Conservation (phyloP, 2,329 filamentous ascomycete species). For the Colletotrichum gloeosporioides region DNA sequence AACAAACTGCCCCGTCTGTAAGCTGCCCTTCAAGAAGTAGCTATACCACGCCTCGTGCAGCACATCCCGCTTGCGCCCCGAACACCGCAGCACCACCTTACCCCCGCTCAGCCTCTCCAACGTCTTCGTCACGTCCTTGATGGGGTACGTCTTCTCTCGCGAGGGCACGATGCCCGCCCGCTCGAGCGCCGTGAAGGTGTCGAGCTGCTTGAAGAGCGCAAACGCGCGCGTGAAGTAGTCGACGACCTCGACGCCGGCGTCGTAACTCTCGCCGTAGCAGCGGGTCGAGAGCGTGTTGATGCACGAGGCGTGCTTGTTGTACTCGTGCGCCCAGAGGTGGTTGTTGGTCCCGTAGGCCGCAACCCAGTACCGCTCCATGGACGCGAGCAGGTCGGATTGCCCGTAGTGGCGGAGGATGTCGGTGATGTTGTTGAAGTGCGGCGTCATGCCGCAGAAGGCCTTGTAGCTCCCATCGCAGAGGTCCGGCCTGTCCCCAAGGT, state of each 20-base stretch:
- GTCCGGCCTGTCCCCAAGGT: conserved; percentile 39
- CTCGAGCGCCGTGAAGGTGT: conserved; percentile 46
- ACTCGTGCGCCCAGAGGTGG: conserved; percentile 72
- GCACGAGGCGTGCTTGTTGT: conserved; percentile 75
- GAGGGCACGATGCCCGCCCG: conserved; percentile 41
- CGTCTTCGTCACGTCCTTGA: conserved; percentile 44
- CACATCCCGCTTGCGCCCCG: conserved; percentile 37
- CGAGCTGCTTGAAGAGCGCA: conserved; percentile 44
- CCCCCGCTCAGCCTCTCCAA: conserved; percentile 51
- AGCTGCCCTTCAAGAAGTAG: conserved; percentile 56
- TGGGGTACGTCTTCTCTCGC: conserved; percentile 42
- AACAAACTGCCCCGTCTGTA: conserved; percentile 55
- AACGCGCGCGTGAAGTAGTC: conserved; percentile 51
- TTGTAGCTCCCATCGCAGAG: conserved; percentile 49
- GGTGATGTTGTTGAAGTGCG: conserved; percentile 46
- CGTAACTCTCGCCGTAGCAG: conserved; percentile 65
- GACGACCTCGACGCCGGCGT: conserved; percentile 45
- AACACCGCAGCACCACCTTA: conserved; percentile 49
- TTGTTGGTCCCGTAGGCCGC: conserved; percentile 44
- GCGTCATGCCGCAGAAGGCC: conserved; percentile 47
- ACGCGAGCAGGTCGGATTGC: conserved; percentile 41
- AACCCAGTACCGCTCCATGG: conserved; percentile 50
- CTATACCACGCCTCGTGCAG: conserved; percentile 60
- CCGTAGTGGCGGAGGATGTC: conserved; percentile 44
- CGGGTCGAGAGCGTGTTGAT: conserved; percentile 69